Evolutionary conservation across 768 basidiomycete genomes (phyloP), one percentile per base, ranked within the genome.

Genomic region (Fomitopsis serialis): DNA sequence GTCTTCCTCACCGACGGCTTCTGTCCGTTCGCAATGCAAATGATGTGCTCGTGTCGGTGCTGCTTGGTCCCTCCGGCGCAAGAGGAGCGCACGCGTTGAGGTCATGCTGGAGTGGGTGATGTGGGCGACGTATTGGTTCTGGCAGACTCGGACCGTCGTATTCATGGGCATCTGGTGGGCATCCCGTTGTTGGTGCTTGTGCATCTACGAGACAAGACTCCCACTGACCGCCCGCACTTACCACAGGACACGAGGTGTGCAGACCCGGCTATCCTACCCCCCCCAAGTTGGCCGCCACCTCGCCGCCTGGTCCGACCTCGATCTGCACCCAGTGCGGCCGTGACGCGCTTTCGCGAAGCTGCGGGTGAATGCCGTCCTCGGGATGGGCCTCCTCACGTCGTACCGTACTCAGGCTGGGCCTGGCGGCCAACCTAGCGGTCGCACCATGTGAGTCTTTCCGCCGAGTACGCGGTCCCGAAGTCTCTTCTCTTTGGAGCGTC

Each of bases 271-370:
- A 8, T 15, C 34, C 8, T 35, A 15, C 34, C 8, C 34, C n/a
- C n/a, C n/a, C n/a, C n/a, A n/a, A n/a, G n/a, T n/a, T n/a, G n/a
- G n/a, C n/a, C n/a, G n/a, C n/a, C n/a, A n/a, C n/a, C n/a, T n/a
- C n/a, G n/a, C n/a, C n/a, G n/a, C n/a, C n/a, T n/a, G n/a, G n/a
- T n/a, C n/a, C n/a, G n/a, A n/a, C n/a, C 42, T n/a, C 50, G 11
- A 21, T n/a, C 19, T 25, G 15, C 45, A 22, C 42, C 11, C 40
- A 81, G 78, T 75, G 76, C 17, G 79, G 78, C 1, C 79, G 80
- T 54, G 72, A 74, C 45, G 74, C 77, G 7, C 67, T 80, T n/a
- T 80, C 77, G 7, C 64, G 2, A 63, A 67, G 50, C 53, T 61
- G 2, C 58, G 60, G 52, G 60, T 75, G n/a, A 78, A 77, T 59